Conservation (phyloP, 2,329 filamentous ascomycete species). For the Pseudogymnoascus sp. region DNA sequence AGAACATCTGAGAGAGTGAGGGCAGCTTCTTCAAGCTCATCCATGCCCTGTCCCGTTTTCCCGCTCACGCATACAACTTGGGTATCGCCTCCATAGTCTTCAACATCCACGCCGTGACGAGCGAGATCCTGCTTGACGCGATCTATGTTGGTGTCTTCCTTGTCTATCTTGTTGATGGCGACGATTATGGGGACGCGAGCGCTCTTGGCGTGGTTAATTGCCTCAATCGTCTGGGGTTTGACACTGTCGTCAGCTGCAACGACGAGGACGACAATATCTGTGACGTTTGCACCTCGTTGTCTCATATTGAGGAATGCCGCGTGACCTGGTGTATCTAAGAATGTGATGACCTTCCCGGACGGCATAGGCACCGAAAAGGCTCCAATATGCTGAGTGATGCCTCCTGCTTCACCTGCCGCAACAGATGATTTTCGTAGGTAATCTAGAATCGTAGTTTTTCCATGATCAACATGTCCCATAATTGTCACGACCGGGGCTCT, state of each 20-base stretch:
- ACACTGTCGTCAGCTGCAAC: constrained; percentile 96
- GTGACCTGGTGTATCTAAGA: constrained; percentile 93
- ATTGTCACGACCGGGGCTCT: constrained; percentile 95
- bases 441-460: constrained; percentile 93
- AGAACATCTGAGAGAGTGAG: constrained; percentile 79
- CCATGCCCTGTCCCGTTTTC: constrained; percentile 87
- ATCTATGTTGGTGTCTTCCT: constrained; percentile 69
- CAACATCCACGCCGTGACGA: constrained; percentile 76
- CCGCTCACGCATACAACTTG: constrained; percentile 88
- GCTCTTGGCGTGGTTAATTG: constrained; percentile 81
- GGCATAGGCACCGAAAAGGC: constrained; percentile 88
- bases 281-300: constrained; percentile 88
- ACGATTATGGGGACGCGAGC: constrained; percentile 93
- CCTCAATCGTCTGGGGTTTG: constrained; percentile 93
- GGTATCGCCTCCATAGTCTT: constrained; percentile 90
- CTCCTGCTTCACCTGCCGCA: constrained; percentile 83
- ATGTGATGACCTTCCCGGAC: constrained; percentile 83
- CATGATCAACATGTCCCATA: constrained; percentile 98
- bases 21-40: constrained; percentile 83
- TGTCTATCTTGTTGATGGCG: constrained; percentile 96
- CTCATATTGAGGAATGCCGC: constrained; percentile 95
- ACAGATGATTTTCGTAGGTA: constrained; percentile 89
- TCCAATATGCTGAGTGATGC: constrained; percentile 97
- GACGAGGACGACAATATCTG: constrained; percentile 91
- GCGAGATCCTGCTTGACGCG: constrained; percentile 82